Conservation (phyloP, 768 basidiomycete species). For the Mycena olivaceomarginata region DNA sequence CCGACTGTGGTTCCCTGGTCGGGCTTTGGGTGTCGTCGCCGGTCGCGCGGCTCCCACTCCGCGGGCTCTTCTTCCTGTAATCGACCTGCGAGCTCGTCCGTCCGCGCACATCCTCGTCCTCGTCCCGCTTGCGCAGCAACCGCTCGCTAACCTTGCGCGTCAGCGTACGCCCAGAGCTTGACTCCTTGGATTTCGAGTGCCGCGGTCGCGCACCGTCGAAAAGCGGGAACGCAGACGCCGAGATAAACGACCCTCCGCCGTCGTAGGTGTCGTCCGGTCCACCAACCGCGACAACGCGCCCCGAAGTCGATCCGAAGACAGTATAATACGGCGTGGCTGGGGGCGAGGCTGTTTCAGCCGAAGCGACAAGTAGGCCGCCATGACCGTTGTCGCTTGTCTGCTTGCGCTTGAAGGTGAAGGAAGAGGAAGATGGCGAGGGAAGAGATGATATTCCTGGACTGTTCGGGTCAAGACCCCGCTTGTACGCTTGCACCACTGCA, state of each 20-base stretch:
- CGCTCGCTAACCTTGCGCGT: conserved; percentile 44
- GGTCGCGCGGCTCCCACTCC: conserved; percentile 30
- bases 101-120: conserved; percentile 41
- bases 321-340: conserved; percentile 71
- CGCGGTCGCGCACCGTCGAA: conserved; percentile 44
- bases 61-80: conserved; percentile 24
- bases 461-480: conserved; percentile 34
- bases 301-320: conserved; percentile 69
- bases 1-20: background rate
- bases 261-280: conserved; percentile 63
- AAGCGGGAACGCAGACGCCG: conserved; percentile 35
- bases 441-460: conserved; percentile 31
- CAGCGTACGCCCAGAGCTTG: conserved; percentile 34
- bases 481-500: conserved; percentile 43
- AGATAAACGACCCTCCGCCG: conserved; percentile 40
- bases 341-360: conserved; percentile 17
- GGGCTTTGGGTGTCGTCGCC: conserved; percentile 29
- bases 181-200: conserved; percentile 33
- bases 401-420: conserved; percentile 36
- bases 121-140: conserved; percentile 41
- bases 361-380: conserved; percentile 18
- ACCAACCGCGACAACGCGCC: conserved; percentile 65
- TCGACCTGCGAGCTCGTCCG: conserved; percentile 30
- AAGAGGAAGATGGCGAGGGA: conserved; percentile 27
- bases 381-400: conserved; percentile 18